A percentile compares a stretch with the other conserved stretches of the same genome.
Evolutionary conservation across 495 filamentous ascomycete genomes (phyloP).

Genomic region (Penicillium atrosanguineum): DNA sequence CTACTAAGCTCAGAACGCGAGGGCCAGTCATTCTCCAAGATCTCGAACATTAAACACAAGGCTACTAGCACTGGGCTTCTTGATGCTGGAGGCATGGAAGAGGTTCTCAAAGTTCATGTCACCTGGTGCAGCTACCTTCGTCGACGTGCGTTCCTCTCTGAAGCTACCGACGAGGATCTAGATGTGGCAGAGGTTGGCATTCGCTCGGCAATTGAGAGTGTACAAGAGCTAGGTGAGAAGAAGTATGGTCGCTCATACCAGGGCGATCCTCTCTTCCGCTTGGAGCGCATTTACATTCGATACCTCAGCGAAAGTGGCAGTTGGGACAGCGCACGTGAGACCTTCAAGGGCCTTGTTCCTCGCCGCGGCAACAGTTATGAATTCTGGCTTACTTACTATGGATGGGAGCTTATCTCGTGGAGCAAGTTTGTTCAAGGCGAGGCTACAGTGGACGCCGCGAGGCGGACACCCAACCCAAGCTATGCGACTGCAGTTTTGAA

Average conservation of each 20-base stretch:
- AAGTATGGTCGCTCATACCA: conserved; percentile 72
- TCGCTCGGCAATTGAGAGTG: conserved; percentile 76
- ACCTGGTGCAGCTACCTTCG: conserved; percentile 93
- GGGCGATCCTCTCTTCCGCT: conserved; percentile 80
- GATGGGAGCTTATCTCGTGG: conserved; percentile 82
- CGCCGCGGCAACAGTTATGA: conserved; percentile 74
- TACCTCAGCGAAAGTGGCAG: conserved; percentile 77
- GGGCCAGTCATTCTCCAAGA: conserved; percentile 67
- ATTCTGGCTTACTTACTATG: conserved; percentile 89
- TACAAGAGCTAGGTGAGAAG: conserved; percentile 71
- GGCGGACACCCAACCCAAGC: conserved; percentile 52
- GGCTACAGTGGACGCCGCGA: conserved; percentile 43
- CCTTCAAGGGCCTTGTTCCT: conserved; percentile 69
- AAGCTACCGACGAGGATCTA: conserved; percentile 80
- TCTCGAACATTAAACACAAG: conserved; percentile 86
- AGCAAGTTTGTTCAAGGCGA: conserved; percentile 52
- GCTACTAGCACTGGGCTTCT: conserved; percentile 81
- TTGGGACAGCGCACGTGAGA: conserved; percentile 61
- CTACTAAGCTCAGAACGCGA: conserved; percentile 78
- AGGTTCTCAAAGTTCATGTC: conserved; percentile 82
- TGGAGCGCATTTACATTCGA: conserved; percentile 90
- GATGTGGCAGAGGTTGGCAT: conserved; percentile 91
- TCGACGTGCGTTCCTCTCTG: conserved; percentile 71
- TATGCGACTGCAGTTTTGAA: conserved; percentile 71
- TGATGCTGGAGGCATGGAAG: conserved; percentile 71